Evolutionary conservation across 1,139 yeast genomes (phyloP), one percentile per base, ranked within the genome.

Genomic region (Lodderomyces beijingensis): DNA sequence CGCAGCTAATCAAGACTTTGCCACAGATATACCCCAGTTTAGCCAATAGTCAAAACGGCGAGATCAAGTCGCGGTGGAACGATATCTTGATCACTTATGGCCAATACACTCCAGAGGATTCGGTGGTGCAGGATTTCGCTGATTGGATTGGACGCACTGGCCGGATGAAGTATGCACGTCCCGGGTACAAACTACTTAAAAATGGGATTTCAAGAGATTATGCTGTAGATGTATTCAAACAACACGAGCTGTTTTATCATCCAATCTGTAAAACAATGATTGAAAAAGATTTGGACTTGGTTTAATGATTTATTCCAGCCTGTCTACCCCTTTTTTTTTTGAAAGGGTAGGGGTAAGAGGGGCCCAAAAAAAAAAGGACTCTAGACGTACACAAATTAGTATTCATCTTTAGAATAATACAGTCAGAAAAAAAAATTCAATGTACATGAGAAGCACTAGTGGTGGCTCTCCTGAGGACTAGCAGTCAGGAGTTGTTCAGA

Each of bases 161-260:
- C 13, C 50, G 71, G 41, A 65, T 65, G 71, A 65, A 65, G 44
- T 65, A 53, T 34, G 68, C 63, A 10, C 50, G 70, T 40, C 71
- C 70, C 1, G 70, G 70, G 3, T 64, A 61, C 42, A 53, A 46
- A 25, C 42, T 62, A 16, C 53, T 65, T 33, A 42, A 42, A 24
- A 46, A 50, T 18, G 47, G 46, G n/a, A 52, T 64, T 15, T 47
- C 55, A 31, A 46, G 46, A 25, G 59, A 59, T 2, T 55, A 51
- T 42, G 70, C 70, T 2, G 39, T 54, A 4, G 38, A 39, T 8
- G 52, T 54, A 3, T 64, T 61, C 44, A 40, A 43, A 14, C 46
- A 45, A 28, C 50, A 37, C 34, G 54, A 51, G 37, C 28, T 37
- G 11, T 44, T 44, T 4, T 64, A 64, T 43, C 70, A 64, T 44